Percentiles rank a stretch among this genome's conserved stretches.
These are phyloP conservation scores for Fusarium sp. DNA, from an alignment of 2,329 filamentous ascomycete genomes.

Conservation along the genomic window DNA sequence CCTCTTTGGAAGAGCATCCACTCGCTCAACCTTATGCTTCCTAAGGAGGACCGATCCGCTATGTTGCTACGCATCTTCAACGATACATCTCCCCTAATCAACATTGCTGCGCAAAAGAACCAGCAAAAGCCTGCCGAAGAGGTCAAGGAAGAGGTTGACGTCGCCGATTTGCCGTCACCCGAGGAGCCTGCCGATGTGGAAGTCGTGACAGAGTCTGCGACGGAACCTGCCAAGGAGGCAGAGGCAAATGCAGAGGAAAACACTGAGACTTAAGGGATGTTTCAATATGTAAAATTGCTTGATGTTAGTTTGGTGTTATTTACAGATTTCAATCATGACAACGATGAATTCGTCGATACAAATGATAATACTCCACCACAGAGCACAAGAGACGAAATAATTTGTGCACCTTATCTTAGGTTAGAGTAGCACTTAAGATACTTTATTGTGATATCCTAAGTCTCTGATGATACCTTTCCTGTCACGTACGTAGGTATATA, in stretches of 20 bases:
- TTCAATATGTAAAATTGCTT: constrained; percentile 34
- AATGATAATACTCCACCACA: constrained; percentile 36
- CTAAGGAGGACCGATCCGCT: constrained; percentile 93
- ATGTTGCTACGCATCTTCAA: constrained; percentile 94
- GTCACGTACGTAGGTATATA: background rate
- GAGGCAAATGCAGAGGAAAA: constrained; percentile 22
- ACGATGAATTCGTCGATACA: constrained; percentile 33
- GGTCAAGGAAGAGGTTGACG: constrained; percentile 46
- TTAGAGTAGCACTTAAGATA: background rate
- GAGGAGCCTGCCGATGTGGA: constrained; percentile 40
- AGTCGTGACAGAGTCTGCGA: background rate
- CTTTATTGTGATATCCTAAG: background rate
- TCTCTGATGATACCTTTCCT: background rate
- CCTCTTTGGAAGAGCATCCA: constrained; percentile 94
- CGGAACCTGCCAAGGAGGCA: constrained; percentile 17
- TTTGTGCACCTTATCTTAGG: background rate
- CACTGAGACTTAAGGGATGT: constrained; percentile 34
- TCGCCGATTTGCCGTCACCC: constrained; percentile 54
- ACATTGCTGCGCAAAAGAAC: constrained; percentile 67
- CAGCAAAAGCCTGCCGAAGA: constrained; percentile 53
- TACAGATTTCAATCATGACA: constrained; percentile 36
- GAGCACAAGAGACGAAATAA: background rate
- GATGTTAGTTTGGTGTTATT: constrained; percentile 38
- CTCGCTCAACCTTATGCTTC: constrained; percentile 95
- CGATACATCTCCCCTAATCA: constrained; percentile 85